Conservation (phyloP, 2,329 filamentous ascomycete species). For the Gremmenia infestans region DNA sequence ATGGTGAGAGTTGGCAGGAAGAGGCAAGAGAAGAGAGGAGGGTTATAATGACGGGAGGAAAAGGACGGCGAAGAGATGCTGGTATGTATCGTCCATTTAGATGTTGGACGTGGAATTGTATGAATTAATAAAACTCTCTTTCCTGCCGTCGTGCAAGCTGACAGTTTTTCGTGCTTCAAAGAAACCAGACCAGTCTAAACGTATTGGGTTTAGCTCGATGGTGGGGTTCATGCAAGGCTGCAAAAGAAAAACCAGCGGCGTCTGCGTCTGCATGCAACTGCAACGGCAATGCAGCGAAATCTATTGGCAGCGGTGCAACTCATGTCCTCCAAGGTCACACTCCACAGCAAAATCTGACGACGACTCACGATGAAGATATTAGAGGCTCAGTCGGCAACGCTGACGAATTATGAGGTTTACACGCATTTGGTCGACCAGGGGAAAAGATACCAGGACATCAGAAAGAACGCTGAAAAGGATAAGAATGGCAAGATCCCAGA, state of each 20-base stretch:
- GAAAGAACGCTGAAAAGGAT: conserved; percentile 32
- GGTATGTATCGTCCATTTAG: conserved; percentile 21
- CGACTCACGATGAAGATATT: conserved; percentile 55
- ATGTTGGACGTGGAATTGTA: neutral
- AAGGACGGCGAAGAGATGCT: conserved; percentile 6
- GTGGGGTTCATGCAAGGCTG: neutral
- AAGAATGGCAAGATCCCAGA: conserved; percentile 5
- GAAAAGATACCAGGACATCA: conserved; percentile 38
- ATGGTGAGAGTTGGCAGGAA: neutral
- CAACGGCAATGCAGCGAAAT: neutral
- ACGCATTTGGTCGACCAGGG: conserved; percentile 56
- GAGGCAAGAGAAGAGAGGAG: neutral
- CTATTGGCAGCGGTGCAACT: neutral
- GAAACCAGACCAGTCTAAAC: neutral
- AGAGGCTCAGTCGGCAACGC: conserved; percentile 62
- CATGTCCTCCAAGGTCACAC: neutral
- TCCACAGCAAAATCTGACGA: neutral
- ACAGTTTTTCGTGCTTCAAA: neutral
- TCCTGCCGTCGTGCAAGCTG: neutral
- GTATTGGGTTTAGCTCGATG: neutral
- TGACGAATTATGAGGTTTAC: conserved; percentile 72
- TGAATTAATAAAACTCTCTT: neutral
- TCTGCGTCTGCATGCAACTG: neutral
- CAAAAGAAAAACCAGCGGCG: neutral
- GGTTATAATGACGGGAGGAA: conserved; percentile 12